A percentile compares a stretch with the other conserved stretches of the same genome.
Evolutionary conservation across 495 filamentous ascomycete species (phyloP).

Genomic region (Trichoderma orchidacearum): DNA sequence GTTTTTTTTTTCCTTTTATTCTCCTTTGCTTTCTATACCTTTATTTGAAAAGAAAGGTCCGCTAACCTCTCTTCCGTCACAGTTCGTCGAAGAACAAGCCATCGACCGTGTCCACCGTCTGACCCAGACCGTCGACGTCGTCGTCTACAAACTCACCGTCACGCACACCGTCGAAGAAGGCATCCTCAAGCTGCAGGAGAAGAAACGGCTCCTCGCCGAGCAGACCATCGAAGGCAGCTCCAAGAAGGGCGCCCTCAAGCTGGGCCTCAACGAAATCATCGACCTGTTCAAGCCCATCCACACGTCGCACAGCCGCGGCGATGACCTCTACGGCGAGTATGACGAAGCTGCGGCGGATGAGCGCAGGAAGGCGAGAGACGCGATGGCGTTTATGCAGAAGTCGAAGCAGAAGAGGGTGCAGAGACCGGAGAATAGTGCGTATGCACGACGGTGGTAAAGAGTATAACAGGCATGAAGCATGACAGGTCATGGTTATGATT

Average conservation of each 20-base stretch:
- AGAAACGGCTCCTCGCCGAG: slow-evolving; percentile 78
- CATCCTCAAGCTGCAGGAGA: slow-evolving; percentile 82
- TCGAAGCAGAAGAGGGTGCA: slow-evolving; percentile 2
- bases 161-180: slow-evolving; percentile 77
- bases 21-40: neutral
- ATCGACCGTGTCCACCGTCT: slow-evolving; percentile 96
- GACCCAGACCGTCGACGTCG: slow-evolving; percentile 85
- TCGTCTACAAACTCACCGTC: slow-evolving; percentile 87
- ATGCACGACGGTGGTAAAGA: slow-evolving; percentile 2
- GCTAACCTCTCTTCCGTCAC: no score
- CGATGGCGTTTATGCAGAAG: slow-evolving; percentile 5
- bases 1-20: slow-evolving; percentile 10
- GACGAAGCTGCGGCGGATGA: slow-evolving; percentile 5
- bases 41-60: no score
- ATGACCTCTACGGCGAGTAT: neutral
- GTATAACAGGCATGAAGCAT: slow-evolving; percentile 3
- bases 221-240: slow-evolving; percentile 63
- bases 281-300: slow-evolving; percentile 61
- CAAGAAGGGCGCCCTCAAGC: slow-evolving; percentile 53
- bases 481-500: neutral
- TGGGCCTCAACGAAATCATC: slow-evolving; percentile 89
- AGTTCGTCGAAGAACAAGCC: slow-evolving; percentile 96
- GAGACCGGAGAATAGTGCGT: neutral
- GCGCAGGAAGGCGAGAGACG: slow-evolving; percentile 7
- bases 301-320: slow-evolving; percentile 1